Conservation (phyloP, 768 basidiomycete species). For the Boletus sensibilis region DNA sequence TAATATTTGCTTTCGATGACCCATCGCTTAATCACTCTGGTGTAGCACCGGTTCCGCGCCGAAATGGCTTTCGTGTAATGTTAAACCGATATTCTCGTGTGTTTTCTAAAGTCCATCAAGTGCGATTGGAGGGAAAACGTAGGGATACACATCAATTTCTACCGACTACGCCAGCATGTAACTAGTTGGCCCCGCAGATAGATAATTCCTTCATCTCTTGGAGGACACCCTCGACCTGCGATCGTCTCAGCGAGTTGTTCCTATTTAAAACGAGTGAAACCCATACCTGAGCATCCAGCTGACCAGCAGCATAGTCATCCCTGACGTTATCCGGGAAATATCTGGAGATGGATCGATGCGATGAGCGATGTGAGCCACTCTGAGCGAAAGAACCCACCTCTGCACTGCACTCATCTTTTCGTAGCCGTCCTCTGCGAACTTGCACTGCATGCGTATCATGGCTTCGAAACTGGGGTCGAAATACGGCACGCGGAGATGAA, state of each 20-base stretch:
- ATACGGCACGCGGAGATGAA: conserved; percentile 95
- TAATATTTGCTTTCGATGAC: conserved; percentile 4
- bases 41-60: conserved; percentile 21
- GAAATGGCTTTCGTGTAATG: conserved; percentile 15
- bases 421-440: conserved; percentile 97
- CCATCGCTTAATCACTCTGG: conserved; percentile 13
- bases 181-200: conserved; percentile 72
- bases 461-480: conserved; percentile 99
- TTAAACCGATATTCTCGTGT: conserved; percentile 3
- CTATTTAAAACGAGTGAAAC: background rate
- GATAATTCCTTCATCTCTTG: conserved; percentile 96
- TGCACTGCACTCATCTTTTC: conserved; percentile 96
- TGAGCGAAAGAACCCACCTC: conserved; percentile 42
- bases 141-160: conserved; percentile 9
- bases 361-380: background rate
- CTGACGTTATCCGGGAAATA: conserved; percentile 89
- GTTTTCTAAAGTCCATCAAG: background rate
- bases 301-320: conserved; percentile 96
- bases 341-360: conserved; percentile 36
- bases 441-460: conserved; percentile 97
- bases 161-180: background rate
- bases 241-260: conserved; percentile 1
- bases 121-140: background rate
- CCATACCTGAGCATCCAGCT: conserved; percentile 86
- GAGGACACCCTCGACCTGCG: conserved; percentile 89